Conservation (phyloP, 768 basidiomycete species). For the Mycena venus region DNA sequence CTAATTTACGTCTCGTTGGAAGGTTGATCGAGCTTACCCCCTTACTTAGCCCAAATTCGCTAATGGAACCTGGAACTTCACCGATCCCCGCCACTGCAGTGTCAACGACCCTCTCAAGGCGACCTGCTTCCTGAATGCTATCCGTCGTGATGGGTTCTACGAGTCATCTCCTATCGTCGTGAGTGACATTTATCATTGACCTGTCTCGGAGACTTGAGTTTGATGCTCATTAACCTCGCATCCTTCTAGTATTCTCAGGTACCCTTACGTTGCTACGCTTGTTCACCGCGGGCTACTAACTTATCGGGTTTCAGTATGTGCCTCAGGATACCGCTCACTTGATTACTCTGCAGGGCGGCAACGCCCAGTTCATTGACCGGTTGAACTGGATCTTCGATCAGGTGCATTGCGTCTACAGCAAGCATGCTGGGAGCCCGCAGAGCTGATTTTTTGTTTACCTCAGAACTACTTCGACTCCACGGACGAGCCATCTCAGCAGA, state of each 20-base stretch:
- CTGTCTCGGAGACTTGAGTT: neutral
- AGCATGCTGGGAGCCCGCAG: neutral
- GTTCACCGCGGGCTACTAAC: conserved; percentile 1
- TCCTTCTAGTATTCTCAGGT: conserved; percentile 68
- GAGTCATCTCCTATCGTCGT: conserved; percentile 75
- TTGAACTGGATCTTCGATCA: conserved; percentile 71
- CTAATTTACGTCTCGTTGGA: neutral
- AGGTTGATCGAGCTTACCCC: conserved; percentile 5
- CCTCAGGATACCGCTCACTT: conserved; percentile 76
- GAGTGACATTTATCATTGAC: conserved; percentile 38
- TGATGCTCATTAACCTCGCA: neutral
- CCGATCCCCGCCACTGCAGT: conserved; percentile 77
- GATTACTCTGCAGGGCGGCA: conserved; percentile 72
- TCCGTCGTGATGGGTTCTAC: conserved; percentile 73
- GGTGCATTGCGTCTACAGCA: conserved; percentile 42
- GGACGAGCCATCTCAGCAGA: conserved; percentile 76
- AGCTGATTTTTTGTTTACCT: neutral
- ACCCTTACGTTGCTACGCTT: conserved; percentile 19
- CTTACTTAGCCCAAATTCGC: conserved; percentile 63
- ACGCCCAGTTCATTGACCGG: conserved; percentile 64
- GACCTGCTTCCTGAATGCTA: conserved; percentile 72
- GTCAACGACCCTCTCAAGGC: conserved; percentile 69
- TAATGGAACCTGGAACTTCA: conserved; percentile 72
- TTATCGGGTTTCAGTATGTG: conserved; percentile 61
- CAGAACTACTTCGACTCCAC: conserved; percentile 74